Percentiles rank a stretch among this genome's conserved stretches.
Conservation (phyloP, 768 basidiomycete genomes). For the Pleurotus tuber-regium region DNA sequence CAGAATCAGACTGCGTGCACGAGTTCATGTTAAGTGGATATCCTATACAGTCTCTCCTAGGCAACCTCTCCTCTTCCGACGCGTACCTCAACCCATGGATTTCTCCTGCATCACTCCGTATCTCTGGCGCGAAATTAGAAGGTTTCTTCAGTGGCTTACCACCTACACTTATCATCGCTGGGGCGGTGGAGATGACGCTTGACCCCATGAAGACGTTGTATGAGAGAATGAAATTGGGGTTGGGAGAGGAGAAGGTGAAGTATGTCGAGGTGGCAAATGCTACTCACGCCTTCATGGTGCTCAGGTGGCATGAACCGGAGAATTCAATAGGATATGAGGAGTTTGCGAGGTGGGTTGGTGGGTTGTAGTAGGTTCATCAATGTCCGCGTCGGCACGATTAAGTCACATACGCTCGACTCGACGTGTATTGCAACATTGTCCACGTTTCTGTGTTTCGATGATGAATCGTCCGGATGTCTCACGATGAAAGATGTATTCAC, state of each 20-base stretch:
- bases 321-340: constrained; percentile 13
- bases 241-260: constrained; percentile 18
- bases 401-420: too few relatives aligned
- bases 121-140: constrained; percentile 14
- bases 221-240: constrained; percentile 27
- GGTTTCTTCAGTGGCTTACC: constrained; percentile 27
- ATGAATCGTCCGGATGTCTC: too few relatives aligned
- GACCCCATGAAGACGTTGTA: constrained; percentile 28
- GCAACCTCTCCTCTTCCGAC: constrained; percentile 23
- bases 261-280: constrained; percentile 15
- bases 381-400: too few relatives aligned
- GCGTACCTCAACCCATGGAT: constrained; percentile 28
- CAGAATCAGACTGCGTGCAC: constrained; percentile 21
- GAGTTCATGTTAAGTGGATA: constrained; percentile 16
- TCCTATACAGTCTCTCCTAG: constrained; percentile 21
- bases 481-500: too few relatives aligned
- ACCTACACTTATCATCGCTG: constrained; percentile 30
- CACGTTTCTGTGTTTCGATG: too few relatives aligned
- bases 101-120: constrained; percentile 30
- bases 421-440: too few relatives aligned
- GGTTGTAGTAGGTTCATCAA: too few relatives aligned
- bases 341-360: constrained; percentile 5
- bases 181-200: constrained; percentile 29
- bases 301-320: constrained; percentile 25
- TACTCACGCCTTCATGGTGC: constrained; percentile 21